A percentile compares a stretch with the other conserved stretches of the same genome.
Evolutionary conservation across 441 rosid species (phyloP).

Genomic region (Brassica balearica): DNA sequence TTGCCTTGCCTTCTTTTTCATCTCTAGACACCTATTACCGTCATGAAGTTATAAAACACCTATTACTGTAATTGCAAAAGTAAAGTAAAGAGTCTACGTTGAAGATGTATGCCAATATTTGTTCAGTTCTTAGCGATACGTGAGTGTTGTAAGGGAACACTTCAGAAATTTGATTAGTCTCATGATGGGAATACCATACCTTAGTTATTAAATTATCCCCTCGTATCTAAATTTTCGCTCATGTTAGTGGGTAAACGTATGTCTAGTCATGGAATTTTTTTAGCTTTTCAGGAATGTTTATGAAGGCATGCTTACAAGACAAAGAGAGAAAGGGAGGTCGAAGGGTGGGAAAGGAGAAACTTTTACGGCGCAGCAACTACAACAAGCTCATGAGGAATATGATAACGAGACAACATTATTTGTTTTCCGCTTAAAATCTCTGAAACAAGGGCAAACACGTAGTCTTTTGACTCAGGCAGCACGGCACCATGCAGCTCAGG

Average conservation of each 20-base stretch:
- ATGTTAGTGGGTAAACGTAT: not conserved
- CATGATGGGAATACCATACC: no score
- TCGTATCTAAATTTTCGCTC: not conserved
- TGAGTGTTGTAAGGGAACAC: not conserved
- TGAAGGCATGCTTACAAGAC: constrained; percentile 57
- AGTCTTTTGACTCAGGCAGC: constrained; percentile 88
- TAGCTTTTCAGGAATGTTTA: constrained; percentile 53
- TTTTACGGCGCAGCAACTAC: constrained; percentile 60
- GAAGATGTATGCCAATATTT: constrained; percentile 21
- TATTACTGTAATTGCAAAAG: not conserved
- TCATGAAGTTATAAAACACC: not conserved
- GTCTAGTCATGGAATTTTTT: constrained; percentile 31
- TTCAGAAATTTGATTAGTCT: no score
- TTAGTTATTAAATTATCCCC: no score
- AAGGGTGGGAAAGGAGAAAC: constrained; percentile 68
- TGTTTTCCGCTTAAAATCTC: constrained; percentile 71
- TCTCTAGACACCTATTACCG: constrained; percentile 14
- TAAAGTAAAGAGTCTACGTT: not conserved
- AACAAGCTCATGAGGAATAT: constrained; percentile 70
- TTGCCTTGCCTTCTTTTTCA: constrained; percentile 13
- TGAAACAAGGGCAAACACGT: constrained; percentile 79
- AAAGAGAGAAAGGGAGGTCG: constrained; percentile 65
- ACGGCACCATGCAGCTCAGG: constrained; percentile 88
- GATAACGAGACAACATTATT: constrained; percentile 73
- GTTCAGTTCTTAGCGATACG: not conserved